Evolutionary conservation across 2,329 filamentous ascomycete species (phyloP).

Genomic region (Metarhizium anisopliae): DNA sequence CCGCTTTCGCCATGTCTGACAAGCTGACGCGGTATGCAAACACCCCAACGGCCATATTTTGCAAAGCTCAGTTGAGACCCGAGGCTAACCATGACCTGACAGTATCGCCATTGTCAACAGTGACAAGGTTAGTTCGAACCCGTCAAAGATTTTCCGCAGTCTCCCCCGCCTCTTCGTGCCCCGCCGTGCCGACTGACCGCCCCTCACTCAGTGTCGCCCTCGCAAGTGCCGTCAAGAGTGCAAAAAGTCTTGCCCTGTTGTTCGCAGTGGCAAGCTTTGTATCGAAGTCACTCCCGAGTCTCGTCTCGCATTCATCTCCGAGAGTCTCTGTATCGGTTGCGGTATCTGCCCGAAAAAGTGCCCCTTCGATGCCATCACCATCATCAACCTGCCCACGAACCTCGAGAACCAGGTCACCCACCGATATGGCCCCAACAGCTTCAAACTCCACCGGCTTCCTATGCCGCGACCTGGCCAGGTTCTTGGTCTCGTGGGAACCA

Average conservation of each 20-base stretch:
- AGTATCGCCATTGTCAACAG: slow-evolving; percentile 98
- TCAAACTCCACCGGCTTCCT: slow-evolving; percentile 95
- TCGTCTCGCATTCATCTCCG: slow-evolving; percentile 96
- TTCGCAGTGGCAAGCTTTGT: slow-evolving; percentile 93
- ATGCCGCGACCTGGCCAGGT: slow-evolving; percentile 95
- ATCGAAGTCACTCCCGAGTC: slow-evolving; percentile 86
- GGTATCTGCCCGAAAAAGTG: slow-evolving; percentile 99
- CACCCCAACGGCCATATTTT: background rate
- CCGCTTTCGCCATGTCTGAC: slow-evolving; percentile 63
- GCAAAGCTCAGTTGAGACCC: background rate
- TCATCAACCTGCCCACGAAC: slow-evolving; percentile 99
- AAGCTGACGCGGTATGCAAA: slow-evolving; percentile 79
- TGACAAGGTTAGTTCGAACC: slow-evolving; percentile 67
- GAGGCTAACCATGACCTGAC: slow-evolving; percentile 18
- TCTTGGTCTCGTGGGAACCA: slow-evolving; percentile 91
- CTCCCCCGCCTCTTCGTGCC: slow-evolving; percentile 12
- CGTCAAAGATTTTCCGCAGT: slow-evolving; percentile 3
- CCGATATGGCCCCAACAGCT: slow-evolving; percentile 98
- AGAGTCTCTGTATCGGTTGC: slow-evolving; percentile 91
- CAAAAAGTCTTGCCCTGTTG: slow-evolving; percentile 97
- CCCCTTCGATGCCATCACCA: slow-evolving; percentile 96
- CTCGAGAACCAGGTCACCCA: slow-evolving; percentile 97
- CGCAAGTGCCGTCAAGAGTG: slow-evolving; percentile 95
- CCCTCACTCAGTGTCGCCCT: slow-evolving; percentile 26
- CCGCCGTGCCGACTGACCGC: slow-evolving; percentile 20